These are phyloP conservation scores for Daldinia decipiens DNA, from an alignment of 495 filamentous ascomycete genomes.

Conservation along the genomic window DNA sequence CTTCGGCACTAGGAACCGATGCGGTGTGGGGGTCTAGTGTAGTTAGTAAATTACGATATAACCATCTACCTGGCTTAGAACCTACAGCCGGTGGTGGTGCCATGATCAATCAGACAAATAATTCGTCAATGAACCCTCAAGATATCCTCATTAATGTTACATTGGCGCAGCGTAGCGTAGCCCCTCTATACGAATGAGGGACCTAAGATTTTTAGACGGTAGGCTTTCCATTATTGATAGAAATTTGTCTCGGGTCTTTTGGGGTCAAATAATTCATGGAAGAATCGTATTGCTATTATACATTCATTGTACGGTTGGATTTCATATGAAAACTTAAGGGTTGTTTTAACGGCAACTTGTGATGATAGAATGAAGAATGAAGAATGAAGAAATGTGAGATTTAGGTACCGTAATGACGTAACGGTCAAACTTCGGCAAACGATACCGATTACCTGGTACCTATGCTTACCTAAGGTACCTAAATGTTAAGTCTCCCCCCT, in stretches of 20 bases:
- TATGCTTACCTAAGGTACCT: constrained; percentile 19
- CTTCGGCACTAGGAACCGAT: constrained; percentile 55
- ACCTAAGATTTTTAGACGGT: neutral
- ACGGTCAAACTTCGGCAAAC: constrained; percentile 25
- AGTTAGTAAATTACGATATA: neutral
- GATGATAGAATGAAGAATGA: neutral
- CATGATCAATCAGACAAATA: constrained; percentile 21
- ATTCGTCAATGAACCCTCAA: neutral
- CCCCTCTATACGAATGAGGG: constrained; percentile 1
- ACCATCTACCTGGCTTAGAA: neutral
- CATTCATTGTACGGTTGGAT: neutral
- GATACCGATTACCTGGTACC: neutral
- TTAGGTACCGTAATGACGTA: constrained; percentile 5
- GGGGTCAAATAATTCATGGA: neutral
- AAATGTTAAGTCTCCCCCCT: constrained; percentile 12
- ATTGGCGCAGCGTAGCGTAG: neutral
- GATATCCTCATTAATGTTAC: neutral
- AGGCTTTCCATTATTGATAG: neutral
- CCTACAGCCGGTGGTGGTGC: constrained; percentile 46
- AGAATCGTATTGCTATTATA: neutral
- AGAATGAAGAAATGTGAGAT: neutral
- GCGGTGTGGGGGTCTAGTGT: constrained; percentile 54
- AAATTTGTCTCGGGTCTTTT: neutral
- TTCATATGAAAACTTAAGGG: neutral
- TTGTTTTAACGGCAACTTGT: neutral